Evolutionary conservation across 371 early-diverging fungal genomes (phyloP), one percentile per base, ranked within the genome.

Genomic region (Mucor sp.): DNA sequence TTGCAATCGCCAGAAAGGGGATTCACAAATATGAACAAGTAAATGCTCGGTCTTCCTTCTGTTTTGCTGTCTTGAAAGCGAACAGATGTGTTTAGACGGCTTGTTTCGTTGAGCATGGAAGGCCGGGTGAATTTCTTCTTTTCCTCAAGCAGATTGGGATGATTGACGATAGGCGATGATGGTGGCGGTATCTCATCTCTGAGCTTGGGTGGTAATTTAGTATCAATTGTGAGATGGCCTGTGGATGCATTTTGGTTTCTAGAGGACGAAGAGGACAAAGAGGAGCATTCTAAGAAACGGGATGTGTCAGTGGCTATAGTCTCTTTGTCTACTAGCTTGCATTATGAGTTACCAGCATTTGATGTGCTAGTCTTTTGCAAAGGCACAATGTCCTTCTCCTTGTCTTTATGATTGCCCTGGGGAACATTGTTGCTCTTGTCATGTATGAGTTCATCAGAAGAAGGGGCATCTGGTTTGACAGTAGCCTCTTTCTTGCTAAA

Each of bases 1-100:
- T 87, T 81, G 53, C 80, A 81, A 61, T 86, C 85, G 7, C 89
- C 89, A 0, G 86, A 86, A 11, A 84, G 76, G 4, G 89, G 88
- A 58, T 89, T 89, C 28, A 85, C 86, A 72, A 89, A 89, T 8
- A 89, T 86, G 43, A 89, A 86, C 11, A 87, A 74, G 43, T 86
- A 85, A 0, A 83, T 77, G 23, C 69, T 77, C 0, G 89, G 87
- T 4, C 75, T 64, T 5, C 76, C 78, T 55, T 82, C 80, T 0
- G 47, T 14, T 30, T 65, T 33, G 2, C 47, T 57, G 48, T 69
- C 65, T 41, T 69, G 21, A 28, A 70, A 70, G 12, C 63, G 60
- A n/a, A 71, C 67, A 12, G 71, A 71, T 9, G 71, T 61, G 32
- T 62, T 62, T 3, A 70, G 30, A 27, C 58, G 70, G 7, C 66